These are phyloP conservation scores for Adansonia gregorii DNA, from an alignment of 441 rosid species.

Conservation along the genomic window DNA sequence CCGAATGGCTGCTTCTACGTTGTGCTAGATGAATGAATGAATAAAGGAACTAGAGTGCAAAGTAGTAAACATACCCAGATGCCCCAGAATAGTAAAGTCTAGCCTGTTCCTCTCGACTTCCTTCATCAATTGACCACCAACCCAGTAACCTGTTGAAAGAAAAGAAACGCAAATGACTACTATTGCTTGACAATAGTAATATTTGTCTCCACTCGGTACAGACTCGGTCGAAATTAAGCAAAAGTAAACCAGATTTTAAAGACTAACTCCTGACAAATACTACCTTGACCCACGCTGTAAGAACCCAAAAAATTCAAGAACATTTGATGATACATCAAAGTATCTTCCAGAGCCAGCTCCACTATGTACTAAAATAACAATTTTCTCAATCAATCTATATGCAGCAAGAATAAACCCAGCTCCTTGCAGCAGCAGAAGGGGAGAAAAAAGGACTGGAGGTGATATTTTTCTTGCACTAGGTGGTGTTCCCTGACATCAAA, in stretches of 20 bases:
- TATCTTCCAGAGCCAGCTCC: slow-evolving; percentile 52
- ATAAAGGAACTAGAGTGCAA: slow-evolving; percentile 22
- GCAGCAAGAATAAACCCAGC: slow-evolving; percentile 58
- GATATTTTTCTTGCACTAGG: slow-evolving; percentile 56
- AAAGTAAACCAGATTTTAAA: slow-evolving; percentile 10
- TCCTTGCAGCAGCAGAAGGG: slow-evolving; percentile 65
- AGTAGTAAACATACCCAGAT: slow-evolving; percentile 50
- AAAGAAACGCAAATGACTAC: slow-evolving; percentile 22
- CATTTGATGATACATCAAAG: slow-evolving; percentile 45
- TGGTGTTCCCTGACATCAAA: slow-evolving; percentile 60
- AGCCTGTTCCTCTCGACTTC: slow-evolving; percentile 68
- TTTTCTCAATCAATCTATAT: slow-evolving; percentile 55
- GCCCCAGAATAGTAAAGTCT: slow-evolving; percentile 55
- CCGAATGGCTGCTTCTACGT: neutral
- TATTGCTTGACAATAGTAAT: neutral
- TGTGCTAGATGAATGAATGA: neutral
- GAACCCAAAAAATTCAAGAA: slow-evolving; percentile 58
- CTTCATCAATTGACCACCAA: slow-evolving; percentile 83
- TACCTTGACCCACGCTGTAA: slow-evolving; percentile 69
- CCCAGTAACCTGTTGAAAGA: slow-evolving; percentile 52
- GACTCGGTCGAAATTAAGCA: neutral
- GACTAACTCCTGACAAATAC: slow-evolving; percentile 26
- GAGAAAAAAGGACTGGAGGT: slow-evolving; percentile 49
- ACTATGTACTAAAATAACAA: slow-evolving; percentile 38
- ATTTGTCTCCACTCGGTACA: neutral